Evolutionary conservation across 2,329 filamentous ascomycete species (phyloP).

Genomic region (Penicillium sp.): DNA sequence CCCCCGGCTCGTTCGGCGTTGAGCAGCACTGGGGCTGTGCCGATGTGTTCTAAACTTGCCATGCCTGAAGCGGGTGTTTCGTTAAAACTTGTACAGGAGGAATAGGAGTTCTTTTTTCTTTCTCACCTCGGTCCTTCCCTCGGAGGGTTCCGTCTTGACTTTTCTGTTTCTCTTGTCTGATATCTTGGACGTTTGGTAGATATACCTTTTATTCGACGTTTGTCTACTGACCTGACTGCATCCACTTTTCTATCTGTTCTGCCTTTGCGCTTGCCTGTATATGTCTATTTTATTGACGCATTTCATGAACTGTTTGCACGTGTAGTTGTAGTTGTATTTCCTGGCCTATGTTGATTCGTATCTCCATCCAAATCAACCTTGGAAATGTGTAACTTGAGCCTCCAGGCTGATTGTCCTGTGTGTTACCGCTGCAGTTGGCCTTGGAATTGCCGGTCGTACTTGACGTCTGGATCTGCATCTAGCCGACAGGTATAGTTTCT

Average conservation of each 20-base stretch:
- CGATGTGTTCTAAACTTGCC: conserved; percentile 44
- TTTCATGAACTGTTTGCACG: conserved; percentile 11
- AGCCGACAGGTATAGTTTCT: background rate
- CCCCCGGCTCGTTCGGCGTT: conserved; percentile 60
- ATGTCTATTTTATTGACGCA: conserved; percentile 21
- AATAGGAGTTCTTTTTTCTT: conserved; percentile 19
- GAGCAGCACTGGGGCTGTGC: conserved; percentile 76
- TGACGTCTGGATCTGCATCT: background rate
- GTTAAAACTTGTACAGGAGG: conserved; percentile 26
- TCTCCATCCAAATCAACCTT: background rate
- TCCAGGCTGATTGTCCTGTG: background rate
- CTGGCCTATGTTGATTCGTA: background rate
- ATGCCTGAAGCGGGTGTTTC: conserved; percentile 2
- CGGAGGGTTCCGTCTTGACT: background rate
- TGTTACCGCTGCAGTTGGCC: background rate
- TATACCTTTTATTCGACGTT: conserved; percentile 29
- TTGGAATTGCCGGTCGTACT: background rate
- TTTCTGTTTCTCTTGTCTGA: conserved; percentile 23
- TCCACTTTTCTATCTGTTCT: conserved; percentile 20
- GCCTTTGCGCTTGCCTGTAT: conserved; percentile 20
- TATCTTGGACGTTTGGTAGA: conserved; percentile 25
- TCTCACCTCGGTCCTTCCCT: background rate
- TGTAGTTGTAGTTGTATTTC: background rate
- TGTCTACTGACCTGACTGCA: conserved; percentile 27
- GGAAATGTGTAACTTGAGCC: background rate